phyloP scores from a whole-genome alignment of 208 protist genomes.

The Leptomonas pyrrhocoris region DNA sequence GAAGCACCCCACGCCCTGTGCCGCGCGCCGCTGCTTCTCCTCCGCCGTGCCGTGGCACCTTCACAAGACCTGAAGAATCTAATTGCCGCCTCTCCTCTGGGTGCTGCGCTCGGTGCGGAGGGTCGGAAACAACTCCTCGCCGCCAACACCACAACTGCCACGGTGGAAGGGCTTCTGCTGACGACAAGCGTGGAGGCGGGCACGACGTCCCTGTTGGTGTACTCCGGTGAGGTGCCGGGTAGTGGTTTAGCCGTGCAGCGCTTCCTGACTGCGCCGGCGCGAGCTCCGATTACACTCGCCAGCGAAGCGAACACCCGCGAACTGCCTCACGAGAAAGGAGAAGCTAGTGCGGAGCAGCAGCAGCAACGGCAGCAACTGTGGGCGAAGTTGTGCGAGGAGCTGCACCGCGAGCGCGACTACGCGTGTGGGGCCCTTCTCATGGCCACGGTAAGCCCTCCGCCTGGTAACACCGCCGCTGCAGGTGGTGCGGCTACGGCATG shows the following conservation, averaged over 20 bases:
- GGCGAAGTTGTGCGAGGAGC: slow-evolving; percentile 6
- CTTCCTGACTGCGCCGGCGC: not conserved
- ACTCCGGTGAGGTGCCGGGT: slow-evolving; percentile 21
- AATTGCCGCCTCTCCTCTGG: slow-evolving; percentile 57
- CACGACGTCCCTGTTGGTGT: slow-evolving; percentile 31
- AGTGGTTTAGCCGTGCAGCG: slow-evolving; percentile 24
- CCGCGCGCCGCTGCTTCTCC: slow-evolving; percentile 46
- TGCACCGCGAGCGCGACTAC: slow-evolving; percentile 32
- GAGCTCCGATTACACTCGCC: no score
- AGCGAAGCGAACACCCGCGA: not conserved
- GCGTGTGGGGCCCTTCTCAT: slow-evolving; percentile 32
- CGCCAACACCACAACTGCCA: slow-evolving; percentile 8
- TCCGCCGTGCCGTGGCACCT: slow-evolving; percentile 43
- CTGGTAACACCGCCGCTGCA: not conserved
- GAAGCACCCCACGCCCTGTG: not conserved
- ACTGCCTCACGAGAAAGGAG: not conserved
- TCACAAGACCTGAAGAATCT: slow-evolving; percentile 71
- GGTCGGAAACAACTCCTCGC: slow-evolving; percentile 68
- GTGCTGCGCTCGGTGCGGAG: slow-evolving; percentile 50
- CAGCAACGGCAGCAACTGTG: not conserved
- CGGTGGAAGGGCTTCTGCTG: slow-evolving; percentile 28
- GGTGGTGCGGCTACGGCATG: not conserved
- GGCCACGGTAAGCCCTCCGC: slow-evolving; percentile 15
- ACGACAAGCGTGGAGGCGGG: slow-evolving; percentile 18
- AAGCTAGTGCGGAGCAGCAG: not conserved